phyloP scores from a whole-genome alignment of 2,329 filamentous ascomycete species.

The Phyllosticta paracitricarpa region DNA sequence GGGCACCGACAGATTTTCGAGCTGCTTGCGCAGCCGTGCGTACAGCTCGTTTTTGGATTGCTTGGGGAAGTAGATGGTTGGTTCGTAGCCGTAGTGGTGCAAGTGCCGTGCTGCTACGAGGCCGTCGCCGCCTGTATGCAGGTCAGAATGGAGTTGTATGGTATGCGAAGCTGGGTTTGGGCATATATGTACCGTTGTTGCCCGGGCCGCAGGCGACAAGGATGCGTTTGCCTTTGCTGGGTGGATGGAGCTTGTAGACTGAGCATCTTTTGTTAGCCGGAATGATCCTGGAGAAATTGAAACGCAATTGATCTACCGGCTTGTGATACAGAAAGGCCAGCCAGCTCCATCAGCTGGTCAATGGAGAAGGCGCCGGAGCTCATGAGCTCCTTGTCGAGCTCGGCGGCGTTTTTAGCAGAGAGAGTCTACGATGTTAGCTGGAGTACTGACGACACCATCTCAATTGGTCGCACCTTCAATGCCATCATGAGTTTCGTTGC shows the following conservation, averaged over 20 bases:
- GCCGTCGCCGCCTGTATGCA: constrained; percentile 72
- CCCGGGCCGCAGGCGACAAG: constrained; percentile 86
- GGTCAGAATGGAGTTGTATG: not conserved
- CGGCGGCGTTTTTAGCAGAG: constrained; percentile 74
- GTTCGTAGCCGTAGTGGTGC: constrained; percentile 81
- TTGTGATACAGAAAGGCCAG: constrained; percentile 86
- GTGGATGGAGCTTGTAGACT: constrained; percentile 81
- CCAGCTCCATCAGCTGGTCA: constrained; percentile 95
- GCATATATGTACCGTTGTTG: constrained; percentile 40
- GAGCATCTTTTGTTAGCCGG: not conserved
- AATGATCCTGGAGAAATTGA: not conserved
- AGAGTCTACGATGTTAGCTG: constrained; percentile 55
- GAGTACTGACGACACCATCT: not conserved
- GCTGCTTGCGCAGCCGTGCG: constrained; percentile 75
- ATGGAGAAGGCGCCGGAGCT: constrained; percentile 77
- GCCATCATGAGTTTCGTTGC: constrained; percentile 15
- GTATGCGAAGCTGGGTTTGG: not conserved
- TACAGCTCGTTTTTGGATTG: constrained; percentile 84
- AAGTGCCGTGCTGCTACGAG: constrained; percentile 90
- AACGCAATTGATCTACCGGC: constrained; percentile 47
- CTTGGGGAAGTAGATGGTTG: constrained; percentile 88
- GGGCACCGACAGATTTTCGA: constrained; percentile 70
- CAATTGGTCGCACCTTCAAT: constrained; percentile 15
- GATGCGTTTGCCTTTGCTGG: constrained; percentile 57
- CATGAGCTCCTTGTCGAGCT: constrained; percentile 92